These are phyloP conservation scores for Flaveria sonorensis DNA, from an alignment of 129 eudicot genomes.

Conservation along the genomic window DNA sequence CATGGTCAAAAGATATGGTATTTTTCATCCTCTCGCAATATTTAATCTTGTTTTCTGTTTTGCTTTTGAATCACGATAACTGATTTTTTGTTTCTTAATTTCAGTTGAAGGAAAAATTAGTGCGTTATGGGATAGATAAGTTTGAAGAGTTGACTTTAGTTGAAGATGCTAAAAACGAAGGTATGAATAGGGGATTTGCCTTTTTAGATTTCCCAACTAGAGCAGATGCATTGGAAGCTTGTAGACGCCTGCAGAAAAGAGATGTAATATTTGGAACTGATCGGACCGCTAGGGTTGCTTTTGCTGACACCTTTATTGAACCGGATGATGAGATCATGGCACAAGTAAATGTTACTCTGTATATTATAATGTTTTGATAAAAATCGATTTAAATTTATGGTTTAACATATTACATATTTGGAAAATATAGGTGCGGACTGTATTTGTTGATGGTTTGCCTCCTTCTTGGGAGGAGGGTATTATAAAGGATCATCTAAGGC, in stretches of 20 bases:
- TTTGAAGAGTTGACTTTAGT: conserved; percentile 49
- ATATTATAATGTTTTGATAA: background rate
- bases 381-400: background rate
- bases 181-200: conserved; percentile 50
- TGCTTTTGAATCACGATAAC: background rate
- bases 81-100: background rate
- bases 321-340: conserved; percentile 53
- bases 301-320: conserved; percentile 47
- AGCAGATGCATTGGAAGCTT: conserved; percentile 55
- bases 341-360: conserved; percentile 29
- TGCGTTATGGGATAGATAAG: conserved; percentile 45
- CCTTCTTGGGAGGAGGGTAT: conserved; percentile 51
- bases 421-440: conserved; percentile 44
- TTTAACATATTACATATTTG: background rate
- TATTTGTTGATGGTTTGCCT: conserved; percentile 50
- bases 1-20: conserved; percentile 57
- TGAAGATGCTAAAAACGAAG: conserved; percentile 46
- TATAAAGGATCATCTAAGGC: conserved; percentile 44
- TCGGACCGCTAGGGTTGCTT: conserved; percentile 49
- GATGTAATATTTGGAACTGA: conserved; percentile 51
- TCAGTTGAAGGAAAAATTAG: conserved; percentile 48
- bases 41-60: background rate
- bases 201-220: conserved; percentile 44
- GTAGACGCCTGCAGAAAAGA: conserved; percentile 43
- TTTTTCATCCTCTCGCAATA: background rate